These are phyloP conservation scores for Penicillium paneum DNA, from an alignment of 2,329 filamentous ascomycete species.

Conservation along the genomic window DNA sequence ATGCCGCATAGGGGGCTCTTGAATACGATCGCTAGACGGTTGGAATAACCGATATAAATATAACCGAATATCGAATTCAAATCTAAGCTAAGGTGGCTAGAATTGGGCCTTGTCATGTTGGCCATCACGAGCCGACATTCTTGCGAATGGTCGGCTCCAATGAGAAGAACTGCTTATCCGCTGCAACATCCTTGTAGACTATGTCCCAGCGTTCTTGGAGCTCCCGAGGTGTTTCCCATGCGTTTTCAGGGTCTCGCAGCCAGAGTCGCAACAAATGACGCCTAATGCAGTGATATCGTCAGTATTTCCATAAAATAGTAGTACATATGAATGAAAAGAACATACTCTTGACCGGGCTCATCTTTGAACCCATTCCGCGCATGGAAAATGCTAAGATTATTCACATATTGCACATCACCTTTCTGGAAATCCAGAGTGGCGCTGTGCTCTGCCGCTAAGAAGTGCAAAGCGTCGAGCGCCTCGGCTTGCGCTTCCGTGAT, in stretches of 20 bases:
- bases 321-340: not conserved
- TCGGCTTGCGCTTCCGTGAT: constrained; percentile 54
- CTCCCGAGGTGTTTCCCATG: constrained; percentile 44
- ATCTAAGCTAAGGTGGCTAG: not conserved
- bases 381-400: constrained; percentile 54
- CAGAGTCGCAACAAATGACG: constrained; percentile 49
- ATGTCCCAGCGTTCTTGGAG: constrained; percentile 40
- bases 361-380: constrained; percentile 49
- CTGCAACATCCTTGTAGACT: constrained; percentile 41
- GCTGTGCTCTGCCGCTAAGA: constrained; percentile 45
- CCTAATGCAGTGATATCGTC: constrained; percentile 20
- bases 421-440: constrained; percentile 46
- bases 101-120: not conserved
- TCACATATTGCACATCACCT: constrained; percentile 53
- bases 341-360: constrained; percentile 37
- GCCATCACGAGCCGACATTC: constrained; percentile 12
- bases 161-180: constrained; percentile 44
- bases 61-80: not conserved
- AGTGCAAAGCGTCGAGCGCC: constrained; percentile 52
- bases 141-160: constrained; percentile 38
- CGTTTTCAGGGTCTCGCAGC: constrained; percentile 47
- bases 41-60: not conserved
- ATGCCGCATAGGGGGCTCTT: too few relatives aligned
- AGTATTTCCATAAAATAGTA: not conserved
- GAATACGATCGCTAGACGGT: too few relatives aligned